phyloP scores from a whole-genome alignment of 305 asterid genomes.

The Withania somnifera region DNA sequence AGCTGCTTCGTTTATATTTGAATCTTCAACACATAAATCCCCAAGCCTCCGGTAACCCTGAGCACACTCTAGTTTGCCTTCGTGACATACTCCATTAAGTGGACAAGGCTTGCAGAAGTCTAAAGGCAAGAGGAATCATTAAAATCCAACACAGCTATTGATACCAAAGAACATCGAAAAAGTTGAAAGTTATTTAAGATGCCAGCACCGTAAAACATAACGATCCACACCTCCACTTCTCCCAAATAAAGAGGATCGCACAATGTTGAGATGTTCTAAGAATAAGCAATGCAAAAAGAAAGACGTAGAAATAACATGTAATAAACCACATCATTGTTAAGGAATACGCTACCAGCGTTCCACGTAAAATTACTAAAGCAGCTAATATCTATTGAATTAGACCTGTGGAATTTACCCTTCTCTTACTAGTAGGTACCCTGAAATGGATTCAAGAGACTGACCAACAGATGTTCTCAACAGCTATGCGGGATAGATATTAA shows the following conservation, averaged over 20 bases:
- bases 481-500: not conserved
- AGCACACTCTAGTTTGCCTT: constrained; percentile 64
- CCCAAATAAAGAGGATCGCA: not conserved
- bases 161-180: not conserved
- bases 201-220: not conserved
- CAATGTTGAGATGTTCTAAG: not conserved
- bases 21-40: constrained; percentile 60
- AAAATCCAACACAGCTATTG: not conserved
- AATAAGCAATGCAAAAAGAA: not conserved
- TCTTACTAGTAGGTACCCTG: not conserved
- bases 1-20: constrained; percentile 49
- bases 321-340: not conserved
- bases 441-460: not conserved
- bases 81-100: constrained; percentile 53
- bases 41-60: constrained; percentile 51
- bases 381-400: not conserved
- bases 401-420: not conserved
- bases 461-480: not conserved
- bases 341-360: not conserved
- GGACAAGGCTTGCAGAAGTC: constrained; percentile 80
- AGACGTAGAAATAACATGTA: not conserved
- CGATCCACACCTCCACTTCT: not conserved
- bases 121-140: constrained; percentile 19
- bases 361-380: not conserved
- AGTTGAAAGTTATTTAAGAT: not conserved